These are phyloP conservation scores for Trichoderma guizhouense DNA, from an alignment of 2,329 filamentous ascomycete species.

Conservation along the genomic window DNA sequence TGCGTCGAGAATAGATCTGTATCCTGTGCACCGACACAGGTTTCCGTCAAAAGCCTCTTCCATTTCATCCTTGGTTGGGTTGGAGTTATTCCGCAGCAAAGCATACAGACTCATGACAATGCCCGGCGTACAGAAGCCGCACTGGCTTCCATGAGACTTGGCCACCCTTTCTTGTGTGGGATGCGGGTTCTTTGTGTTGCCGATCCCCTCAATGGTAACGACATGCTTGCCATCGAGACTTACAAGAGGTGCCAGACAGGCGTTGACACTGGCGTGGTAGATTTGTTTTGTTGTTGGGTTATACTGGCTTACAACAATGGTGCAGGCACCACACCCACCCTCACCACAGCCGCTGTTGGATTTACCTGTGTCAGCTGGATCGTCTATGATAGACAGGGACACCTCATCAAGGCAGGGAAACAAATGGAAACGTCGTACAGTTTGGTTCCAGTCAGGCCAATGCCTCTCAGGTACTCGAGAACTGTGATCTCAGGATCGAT, in stretches of 20 bases:
- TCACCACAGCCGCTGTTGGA: slow-evolving; percentile 74
- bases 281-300: slow-evolving; percentile 90
- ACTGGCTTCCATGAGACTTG: slow-evolving; percentile 88
- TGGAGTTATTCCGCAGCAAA: slow-evolving; percentile 76
- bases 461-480: slow-evolving; percentile 86
- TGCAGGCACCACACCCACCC: slow-evolving; percentile 94
- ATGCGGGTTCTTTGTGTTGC: slow-evolving; percentile 81
- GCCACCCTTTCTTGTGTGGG: slow-evolving; percentile 88
- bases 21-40: slow-evolving; percentile 91
- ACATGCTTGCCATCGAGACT: slow-evolving; percentile 97
- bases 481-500: slow-evolving; percentile 90
- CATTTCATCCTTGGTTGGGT: slow-evolving; percentile 75
- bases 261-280: slow-evolving; percentile 96
- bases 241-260: slow-evolving; percentile 86
- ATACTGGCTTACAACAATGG: slow-evolving; percentile 88
- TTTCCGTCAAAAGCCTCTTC: slow-evolving; percentile 98
- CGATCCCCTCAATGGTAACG: slow-evolving; percentile 95
- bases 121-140: slow-evolving; percentile 90
- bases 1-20: slow-evolving; percentile 88
- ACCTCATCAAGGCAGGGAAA: not conserved
- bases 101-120: slow-evolving; percentile 99
- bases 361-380: slow-evolving; percentile 12
- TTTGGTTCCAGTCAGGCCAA: slow-evolving; percentile 93
- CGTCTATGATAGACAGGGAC: not conserved
- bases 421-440: slow-evolving; percentile 46